Evolutionary conservation across 2,329 filamentous ascomycete species (phyloP).

Genomic region (Scytalidium lignicola): DNA sequence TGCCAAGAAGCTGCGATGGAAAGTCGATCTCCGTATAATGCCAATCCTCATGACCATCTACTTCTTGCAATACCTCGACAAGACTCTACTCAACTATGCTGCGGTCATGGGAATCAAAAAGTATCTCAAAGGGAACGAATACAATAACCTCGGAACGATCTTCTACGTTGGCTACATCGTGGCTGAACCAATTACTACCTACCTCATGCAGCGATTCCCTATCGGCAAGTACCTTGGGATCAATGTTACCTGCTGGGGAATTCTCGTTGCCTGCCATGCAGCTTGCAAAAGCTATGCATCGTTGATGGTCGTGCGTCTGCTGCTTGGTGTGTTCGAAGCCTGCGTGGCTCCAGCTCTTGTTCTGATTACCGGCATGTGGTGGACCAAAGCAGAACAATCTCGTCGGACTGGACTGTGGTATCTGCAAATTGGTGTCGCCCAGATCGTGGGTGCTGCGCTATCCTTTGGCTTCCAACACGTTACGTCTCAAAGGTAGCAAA

Average conservation of each 20-base stretch:
- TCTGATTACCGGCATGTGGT: constrained; percentile 63
- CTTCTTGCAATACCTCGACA: constrained; percentile 6
- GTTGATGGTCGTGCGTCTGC: constrained; percentile 56
- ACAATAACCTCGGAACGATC: constrained; percentile 10
- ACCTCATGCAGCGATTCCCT: constrained; percentile 43
- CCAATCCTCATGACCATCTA: constrained; percentile 6
- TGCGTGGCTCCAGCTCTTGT: constrained; percentile 63
- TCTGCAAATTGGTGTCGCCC: not conserved
- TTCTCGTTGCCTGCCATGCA: constrained; percentile 53
- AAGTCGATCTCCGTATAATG: constrained; percentile 6
- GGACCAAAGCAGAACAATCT: constrained; percentile 58
- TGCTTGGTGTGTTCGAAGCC: constrained; percentile 60
- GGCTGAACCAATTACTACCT: constrained; percentile 1
- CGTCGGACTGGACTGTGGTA: constrained; percentile 1
- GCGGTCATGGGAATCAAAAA: too few species aligned
- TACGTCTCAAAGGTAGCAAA: not conserved
- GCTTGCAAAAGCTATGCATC: constrained; percentile 53
- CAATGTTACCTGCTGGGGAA: constrained; percentile 54
- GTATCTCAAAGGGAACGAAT: not conserved
- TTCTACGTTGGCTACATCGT: constrained; percentile 33
- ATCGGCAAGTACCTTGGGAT: constrained; percentile 55
- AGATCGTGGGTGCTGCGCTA: not conserved
- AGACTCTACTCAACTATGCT: not conserved
- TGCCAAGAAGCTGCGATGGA: too few species aligned
- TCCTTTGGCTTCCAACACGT: constrained; percentile 1